A percentile compares a stretch with the other conserved stretches of the same genome.
Evolutionary conservation across 2,329 filamentous ascomycete species (phyloP).

Genomic region (Cercospora zeae-maydis): DNA sequence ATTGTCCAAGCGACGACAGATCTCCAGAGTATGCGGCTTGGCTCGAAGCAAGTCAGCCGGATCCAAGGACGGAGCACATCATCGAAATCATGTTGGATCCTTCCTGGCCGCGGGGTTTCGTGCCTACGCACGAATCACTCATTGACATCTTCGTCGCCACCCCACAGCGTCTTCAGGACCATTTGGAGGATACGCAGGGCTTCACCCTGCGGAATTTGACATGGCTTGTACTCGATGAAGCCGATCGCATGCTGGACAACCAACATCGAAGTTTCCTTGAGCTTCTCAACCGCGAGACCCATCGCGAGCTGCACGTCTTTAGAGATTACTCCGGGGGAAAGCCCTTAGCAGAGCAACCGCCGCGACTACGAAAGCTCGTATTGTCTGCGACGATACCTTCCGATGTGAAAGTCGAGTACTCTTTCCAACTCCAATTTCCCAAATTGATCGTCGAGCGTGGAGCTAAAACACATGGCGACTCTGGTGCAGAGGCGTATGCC

Average conservation of each 20-base stretch:
- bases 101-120: slow-evolving; percentile 36
- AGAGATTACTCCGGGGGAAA: slow-evolving; percentile 2
- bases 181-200: slow-evolving; percentile 76
- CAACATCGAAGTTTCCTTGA: slow-evolving; percentile 34
- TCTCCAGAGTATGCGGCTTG: slow-evolving; percentile 35
- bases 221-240: slow-evolving; percentile 92
- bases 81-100: slow-evolving; percentile 23
- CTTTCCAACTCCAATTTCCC: slow-evolving; percentile 68
- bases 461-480: slow-evolving; percentile 25
- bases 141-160: slow-evolving; percentile 89
- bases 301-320: slow-evolving; percentile 19
- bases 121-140: slow-evolving; percentile 64
- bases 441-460: slow-evolving; percentile 72
- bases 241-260: slow-evolving; percentile 85
- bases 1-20: slow-evolving; percentile 35
- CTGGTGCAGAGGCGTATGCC: slow-evolving; percentile 24
- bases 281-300: slow-evolving; percentile 24
- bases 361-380: slow-evolving; percentile 61
- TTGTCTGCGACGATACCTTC: slow-evolving; percentile 89
- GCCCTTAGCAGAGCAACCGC: slow-evolving; percentile 20
- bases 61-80: slow-evolving; percentile 28
- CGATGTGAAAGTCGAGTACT: slow-evolving; percentile 74
- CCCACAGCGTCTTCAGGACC: slow-evolving; percentile 86
- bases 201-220: slow-evolving; percentile 74
- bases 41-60: slow-evolving; percentile 21